Conservation (phyloP, 768 basidiomycete species). For the Agrocybe chaxingu region DNA sequence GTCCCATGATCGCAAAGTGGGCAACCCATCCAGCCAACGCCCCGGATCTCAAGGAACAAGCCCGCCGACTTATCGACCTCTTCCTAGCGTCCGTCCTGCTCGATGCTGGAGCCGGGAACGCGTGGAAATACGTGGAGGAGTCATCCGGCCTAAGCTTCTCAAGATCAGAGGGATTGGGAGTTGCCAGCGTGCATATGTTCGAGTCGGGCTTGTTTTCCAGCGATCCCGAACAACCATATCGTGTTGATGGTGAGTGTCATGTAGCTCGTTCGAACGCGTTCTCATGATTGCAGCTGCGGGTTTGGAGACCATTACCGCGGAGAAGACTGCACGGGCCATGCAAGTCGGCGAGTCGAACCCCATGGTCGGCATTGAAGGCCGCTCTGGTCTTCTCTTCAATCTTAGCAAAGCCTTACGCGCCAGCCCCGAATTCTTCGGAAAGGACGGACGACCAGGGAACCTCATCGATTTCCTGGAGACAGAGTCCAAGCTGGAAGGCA, state of each 20-base stretch:
- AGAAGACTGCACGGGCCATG: slow-evolving; percentile 63
- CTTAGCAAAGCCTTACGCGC: slow-evolving; percentile 67
- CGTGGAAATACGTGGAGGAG: slow-evolving; percentile 74
- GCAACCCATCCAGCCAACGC: slow-evolving; percentile 28
- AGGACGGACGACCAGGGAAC: slow-evolving; percentile 74
- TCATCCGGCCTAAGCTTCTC: slow-evolving; percentile 49
- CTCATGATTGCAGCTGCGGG: slow-evolving; percentile 53
- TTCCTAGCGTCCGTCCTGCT: slow-evolving; percentile 90
- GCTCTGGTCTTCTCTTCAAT: slow-evolving; percentile 39
- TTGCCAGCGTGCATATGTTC: slow-evolving; percentile 93
- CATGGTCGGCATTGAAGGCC: slow-evolving; percentile 45
- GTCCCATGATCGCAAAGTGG: slow-evolving; percentile 61
- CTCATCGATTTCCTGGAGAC: slow-evolving; percentile 72
- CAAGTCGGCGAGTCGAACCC: slow-evolving; percentile 78
- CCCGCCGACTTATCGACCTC: slow-evolving; percentile 80
- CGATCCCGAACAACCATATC: slow-evolving; percentile 52
- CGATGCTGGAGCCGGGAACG: slow-evolving; percentile 88
- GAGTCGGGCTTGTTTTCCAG: slow-evolving; percentile 78
- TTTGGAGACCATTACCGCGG: slow-evolving; percentile 58
- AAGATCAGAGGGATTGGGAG: slow-evolving; percentile 81
- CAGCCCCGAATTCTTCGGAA: slow-evolving; percentile 69
- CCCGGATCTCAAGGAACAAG: slow-evolving; percentile 53
- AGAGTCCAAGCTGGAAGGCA: slow-evolving; percentile 42
- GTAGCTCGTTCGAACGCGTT: not conserved
- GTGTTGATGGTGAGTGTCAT: slow-evolving; percentile 72